These are phyloP conservation scores for Lactifluus pinguis DNA, from an alignment of 768 basidiomycete genomes.

Conservation along the genomic window DNA sequence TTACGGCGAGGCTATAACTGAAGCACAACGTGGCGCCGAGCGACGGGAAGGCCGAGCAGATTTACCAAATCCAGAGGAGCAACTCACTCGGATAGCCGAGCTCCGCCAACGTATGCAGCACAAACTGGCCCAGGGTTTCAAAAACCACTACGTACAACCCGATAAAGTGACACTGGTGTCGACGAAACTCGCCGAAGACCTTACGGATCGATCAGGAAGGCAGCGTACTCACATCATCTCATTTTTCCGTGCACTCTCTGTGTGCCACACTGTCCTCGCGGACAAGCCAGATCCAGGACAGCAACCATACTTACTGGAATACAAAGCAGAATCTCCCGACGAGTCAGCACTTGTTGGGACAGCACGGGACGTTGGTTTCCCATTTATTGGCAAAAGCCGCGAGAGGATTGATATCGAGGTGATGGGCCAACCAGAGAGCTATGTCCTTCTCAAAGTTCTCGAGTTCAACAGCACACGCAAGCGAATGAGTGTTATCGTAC, in stretches of 20 bases:
- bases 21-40: slow-evolving; percentile 89
- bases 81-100: slow-evolving; percentile 50
- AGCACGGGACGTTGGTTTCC: slow-evolving; percentile 89
- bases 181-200: slow-evolving; percentile 72
- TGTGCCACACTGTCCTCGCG: slow-evolving; percentile 88
- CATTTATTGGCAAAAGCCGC: slow-evolving; percentile 70
- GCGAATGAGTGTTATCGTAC: slow-evolving; percentile 89
- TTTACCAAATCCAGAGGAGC: slow-evolving; percentile 57
- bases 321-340: slow-evolving; percentile 96
- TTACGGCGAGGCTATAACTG: slow-evolving; percentile 93
- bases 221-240: slow-evolving; percentile 63
- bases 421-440: slow-evolving; percentile 79
- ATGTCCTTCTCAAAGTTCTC: slow-evolving; percentile 67
- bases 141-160: slow-evolving; percentile 76
- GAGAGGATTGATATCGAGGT: slow-evolving; percentile 82
- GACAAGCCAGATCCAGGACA: slow-evolving; percentile 58
- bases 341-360: slow-evolving; percentile 91
- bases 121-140: slow-evolving; percentile 69
- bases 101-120: slow-evolving; percentile 72
- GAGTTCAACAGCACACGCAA: slow-evolving; percentile 95
- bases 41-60: slow-evolving; percentile 70
- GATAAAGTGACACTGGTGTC: slow-evolving; percentile 84
- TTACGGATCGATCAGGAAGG: slow-evolving; percentile 48
- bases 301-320: slow-evolving; percentile 59
- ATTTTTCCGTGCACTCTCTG: slow-evolving; percentile 91